These are phyloP conservation scores for Saururus chinensis DNA, from an alignment of 164 flowering plant species.

Conservation along the genomic window DNA sequence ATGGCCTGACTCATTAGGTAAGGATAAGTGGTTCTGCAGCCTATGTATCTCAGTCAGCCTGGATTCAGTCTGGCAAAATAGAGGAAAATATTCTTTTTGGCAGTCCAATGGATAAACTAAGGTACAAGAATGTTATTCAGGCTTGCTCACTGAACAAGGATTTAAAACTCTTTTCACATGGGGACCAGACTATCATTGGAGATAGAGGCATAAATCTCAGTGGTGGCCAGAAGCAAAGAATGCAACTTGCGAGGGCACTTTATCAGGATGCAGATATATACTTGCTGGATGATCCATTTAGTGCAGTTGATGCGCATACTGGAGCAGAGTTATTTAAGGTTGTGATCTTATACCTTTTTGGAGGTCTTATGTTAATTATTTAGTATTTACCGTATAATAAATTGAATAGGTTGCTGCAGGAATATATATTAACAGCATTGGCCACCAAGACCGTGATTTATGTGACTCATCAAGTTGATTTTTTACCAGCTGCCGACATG, in stretches of 20 bases:
- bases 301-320: no score
- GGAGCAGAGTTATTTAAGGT: conserved; percentile 65
- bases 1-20: no score
- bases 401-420: conserved; percentile 46
- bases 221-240: no score
- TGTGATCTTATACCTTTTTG: conserved; percentile 1
- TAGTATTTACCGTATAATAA: conserved; percentile 7
- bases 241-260: no score
- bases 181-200: conserved; percentile 69
- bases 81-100: conserved; percentile 97
- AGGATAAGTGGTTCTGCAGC: conserved; percentile 84
- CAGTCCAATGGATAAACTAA: conserved; percentile 76
- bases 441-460: conserved; percentile 80
- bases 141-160: conserved; percentile 91
- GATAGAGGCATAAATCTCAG: no score
- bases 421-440: conserved; percentile 78
- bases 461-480: conserved; percentile 99
- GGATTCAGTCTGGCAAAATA: conserved; percentile 98
- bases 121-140: conserved; percentile 74
- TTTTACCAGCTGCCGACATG: conserved; percentile 86
- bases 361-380: not conserved
- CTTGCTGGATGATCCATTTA: no score
- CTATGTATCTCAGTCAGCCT: conserved; percentile 95
- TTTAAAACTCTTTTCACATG: conserved; percentile 85
- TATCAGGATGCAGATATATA: no score